Conservation (phyloP, 768 basidiomycete genomes). For the Rhodotorula diobovata region DNA sequence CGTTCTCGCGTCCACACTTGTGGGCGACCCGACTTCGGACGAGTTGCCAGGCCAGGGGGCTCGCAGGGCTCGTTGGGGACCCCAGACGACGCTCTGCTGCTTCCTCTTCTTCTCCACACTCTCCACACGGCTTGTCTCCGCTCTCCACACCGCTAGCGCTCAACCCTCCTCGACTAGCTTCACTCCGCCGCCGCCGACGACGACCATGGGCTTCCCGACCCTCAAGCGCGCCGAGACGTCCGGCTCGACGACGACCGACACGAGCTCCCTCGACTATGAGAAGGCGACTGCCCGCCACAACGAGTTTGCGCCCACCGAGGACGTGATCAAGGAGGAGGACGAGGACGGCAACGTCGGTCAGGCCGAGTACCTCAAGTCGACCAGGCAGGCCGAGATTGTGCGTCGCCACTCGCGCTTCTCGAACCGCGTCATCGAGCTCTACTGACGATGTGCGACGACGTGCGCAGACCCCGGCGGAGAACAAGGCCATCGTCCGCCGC, state of each 20-base stretch:
- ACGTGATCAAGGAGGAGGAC: conserved; percentile 15
- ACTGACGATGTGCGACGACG: background rate
- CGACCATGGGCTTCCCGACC: conserved; percentile 10
- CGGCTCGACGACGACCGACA: conserved; percentile 6
- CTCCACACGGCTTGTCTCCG: too few relatives aligned
- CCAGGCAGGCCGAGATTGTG: conserved; percentile 18
- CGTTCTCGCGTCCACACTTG: too few relatives aligned
- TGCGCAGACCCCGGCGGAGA: conserved; percentile 22
- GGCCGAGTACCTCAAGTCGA: conserved; percentile 17
- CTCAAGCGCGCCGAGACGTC: conserved; percentile 28
- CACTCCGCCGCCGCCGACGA: background rate
- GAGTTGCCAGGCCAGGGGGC: too few relatives aligned
- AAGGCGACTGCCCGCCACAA: conserved; percentile 10
- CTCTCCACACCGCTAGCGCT: background rate
- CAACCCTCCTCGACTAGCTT: background rate
- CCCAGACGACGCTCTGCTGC: too few relatives aligned
- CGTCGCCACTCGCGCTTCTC: background rate
- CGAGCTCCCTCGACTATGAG: conserved; percentile 19
- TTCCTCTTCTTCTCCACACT: too few relatives aligned
- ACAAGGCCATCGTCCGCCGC: conserved; percentile 30
- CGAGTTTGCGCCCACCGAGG: conserved; percentile 14
- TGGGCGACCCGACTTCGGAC: too few relatives aligned
- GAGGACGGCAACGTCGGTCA: conserved; percentile 26
- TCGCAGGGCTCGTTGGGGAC: too few relatives aligned
- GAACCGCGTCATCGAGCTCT: too few relatives aligned